These are phyloP conservation scores for Ustilago hordei DNA, from an alignment of 1,284 basidiomycete genomes.

Conservation along the genomic window DNA sequence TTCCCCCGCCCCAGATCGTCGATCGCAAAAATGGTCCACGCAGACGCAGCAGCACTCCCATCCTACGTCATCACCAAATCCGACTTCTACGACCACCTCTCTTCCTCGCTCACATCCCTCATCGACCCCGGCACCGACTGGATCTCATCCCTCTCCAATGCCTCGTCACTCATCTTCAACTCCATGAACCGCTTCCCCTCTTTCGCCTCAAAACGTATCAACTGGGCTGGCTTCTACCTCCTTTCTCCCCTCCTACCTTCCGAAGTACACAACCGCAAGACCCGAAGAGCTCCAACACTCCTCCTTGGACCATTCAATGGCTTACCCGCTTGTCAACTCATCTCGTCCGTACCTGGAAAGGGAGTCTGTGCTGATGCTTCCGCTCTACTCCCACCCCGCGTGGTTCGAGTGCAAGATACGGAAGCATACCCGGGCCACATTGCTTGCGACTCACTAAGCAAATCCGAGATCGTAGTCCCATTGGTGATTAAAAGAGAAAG, in stretches of 20 bases:
- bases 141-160: slow-evolving; percentile 67
- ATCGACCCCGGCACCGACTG: slow-evolving; percentile 63
- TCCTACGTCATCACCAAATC: slow-evolving; percentile 54
- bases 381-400: slow-evolving; percentile 58
- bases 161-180: slow-evolving; percentile 61
- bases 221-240: slow-evolving; percentile 71
- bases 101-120: slow-evolving; percentile 57
- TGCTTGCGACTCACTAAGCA: slow-evolving; percentile 70
- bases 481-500: slow-evolving; percentile 55
- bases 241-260: slow-evolving; percentile 67
- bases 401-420: slow-evolving; percentile 68
- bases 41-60: slow-evolving; percentile 82
- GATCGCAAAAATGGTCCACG: slow-evolving; percentile 31
- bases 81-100: slow-evolving; percentile 70
- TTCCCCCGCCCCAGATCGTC: background rate
- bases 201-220: slow-evolving; percentile 60
- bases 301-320: slow-evolving; percentile 70
- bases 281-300: slow-evolving; percentile 52
- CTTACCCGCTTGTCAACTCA: slow-evolving; percentile 70
- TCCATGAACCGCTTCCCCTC: slow-evolving; percentile 61
- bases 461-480: slow-evolving; percentile 70
- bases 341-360: slow-evolving; percentile 62
- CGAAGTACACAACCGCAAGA: slow-evolving; percentile 9
- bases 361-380: slow-evolving; percentile 70
- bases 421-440: slow-evolving; percentile 70